Conservation (phyloP, 2,329 filamentous ascomycete species). For the Bipolaris cookei region DNA sequence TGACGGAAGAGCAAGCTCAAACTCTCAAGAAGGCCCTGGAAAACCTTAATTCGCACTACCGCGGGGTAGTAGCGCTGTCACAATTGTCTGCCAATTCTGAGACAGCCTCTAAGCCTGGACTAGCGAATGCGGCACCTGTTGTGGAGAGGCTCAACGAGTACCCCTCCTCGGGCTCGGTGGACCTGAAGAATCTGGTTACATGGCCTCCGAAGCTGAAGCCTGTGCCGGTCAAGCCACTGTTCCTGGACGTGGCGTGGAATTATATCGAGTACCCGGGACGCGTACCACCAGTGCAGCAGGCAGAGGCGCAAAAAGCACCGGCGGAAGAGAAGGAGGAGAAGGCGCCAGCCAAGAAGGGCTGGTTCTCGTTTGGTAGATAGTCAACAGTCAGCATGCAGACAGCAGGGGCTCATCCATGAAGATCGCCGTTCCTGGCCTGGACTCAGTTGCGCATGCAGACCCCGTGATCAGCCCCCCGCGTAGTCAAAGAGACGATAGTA, state of each 20-base stretch:
- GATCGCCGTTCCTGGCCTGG: conserved; percentile 11
- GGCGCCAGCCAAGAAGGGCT: conserved; percentile 56
- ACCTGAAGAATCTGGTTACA: conserved; percentile 80
- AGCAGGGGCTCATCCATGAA: conserved; percentile 8
- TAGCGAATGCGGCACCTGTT: conserved; percentile 63
- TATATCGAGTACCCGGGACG: conserved; percentile 90
- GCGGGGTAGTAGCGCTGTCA: conserved; percentile 83
- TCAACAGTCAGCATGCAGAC: not conserved
- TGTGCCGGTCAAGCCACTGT: conserved; percentile 91
- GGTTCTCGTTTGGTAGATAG: conserved; percentile 59
- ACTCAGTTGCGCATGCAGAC: not conserved
- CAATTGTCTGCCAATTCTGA: conserved; percentile 62
- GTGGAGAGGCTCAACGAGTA: conserved; percentile 79
- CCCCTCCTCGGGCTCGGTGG: conserved; percentile 67
- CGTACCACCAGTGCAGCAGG: conserved; percentile 41
- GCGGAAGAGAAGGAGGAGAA: conserved; percentile 43
- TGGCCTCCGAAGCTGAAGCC: conserved; percentile 85
- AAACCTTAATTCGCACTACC: conserved; percentile 77
- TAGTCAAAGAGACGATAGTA: not conserved
- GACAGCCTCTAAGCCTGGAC: conserved; percentile 55
- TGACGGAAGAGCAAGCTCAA: conserved; percentile 65
- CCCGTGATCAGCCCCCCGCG: not conserved
- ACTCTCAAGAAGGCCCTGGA: conserved; percentile 68
- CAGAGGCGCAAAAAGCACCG: conserved; percentile 33
- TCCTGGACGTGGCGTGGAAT: conserved; percentile 96